Evolutionary conservation across 1,139 yeast species (phyloP), one percentile per base, ranked within the genome.

Genomic region (Nakaseomyces sp.): DNA sequence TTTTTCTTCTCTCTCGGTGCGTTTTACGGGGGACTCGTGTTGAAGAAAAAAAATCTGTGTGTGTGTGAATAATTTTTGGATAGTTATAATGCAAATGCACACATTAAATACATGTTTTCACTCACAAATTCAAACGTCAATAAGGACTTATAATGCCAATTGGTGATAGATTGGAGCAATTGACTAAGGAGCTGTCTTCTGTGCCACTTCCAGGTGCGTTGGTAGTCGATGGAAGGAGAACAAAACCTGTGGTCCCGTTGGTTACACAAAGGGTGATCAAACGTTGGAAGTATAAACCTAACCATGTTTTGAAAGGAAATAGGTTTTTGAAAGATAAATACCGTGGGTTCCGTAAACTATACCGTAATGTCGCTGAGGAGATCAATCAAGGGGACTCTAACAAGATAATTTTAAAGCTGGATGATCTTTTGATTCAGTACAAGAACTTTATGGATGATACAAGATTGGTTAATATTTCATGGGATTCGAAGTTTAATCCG

Each of bases 401-500:
- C 10, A 30, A 16, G 17, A 18, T 30, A 7, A 16, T 30, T 6
- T 15, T 30, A 8, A 32, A 24, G 6, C 25, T 32, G n/a, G 37
- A 17, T 4, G 13, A 32, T 4, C 22, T 32, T 32, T 16, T 32
- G 25, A 4, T 6, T 6, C 22, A 32, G 7, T 17, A 20, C 20
- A 10, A 42, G 35, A 12, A 32, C 10, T 15, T 37, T 20, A 12
- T 35, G 20, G 46, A 45, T 15, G 47, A 41, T 2, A 48, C 51
- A 4, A 45, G 41, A 36, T 36, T 40, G 3, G 9, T 38, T 2
- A 33, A 40, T 37, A 17, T 48, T 32, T 42, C 43, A 12, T 54
- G 57, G 57, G 52, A 53, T 44, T 45, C 41, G 12, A 19, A 48
- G 45, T 33, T 52, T 28, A 53, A 53, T 41, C 52, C 54, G 15